Evolutionary conservation across 2,329 filamentous ascomycete species (phyloP).

Genomic region (Chaetomiaceae sp.): DNA sequence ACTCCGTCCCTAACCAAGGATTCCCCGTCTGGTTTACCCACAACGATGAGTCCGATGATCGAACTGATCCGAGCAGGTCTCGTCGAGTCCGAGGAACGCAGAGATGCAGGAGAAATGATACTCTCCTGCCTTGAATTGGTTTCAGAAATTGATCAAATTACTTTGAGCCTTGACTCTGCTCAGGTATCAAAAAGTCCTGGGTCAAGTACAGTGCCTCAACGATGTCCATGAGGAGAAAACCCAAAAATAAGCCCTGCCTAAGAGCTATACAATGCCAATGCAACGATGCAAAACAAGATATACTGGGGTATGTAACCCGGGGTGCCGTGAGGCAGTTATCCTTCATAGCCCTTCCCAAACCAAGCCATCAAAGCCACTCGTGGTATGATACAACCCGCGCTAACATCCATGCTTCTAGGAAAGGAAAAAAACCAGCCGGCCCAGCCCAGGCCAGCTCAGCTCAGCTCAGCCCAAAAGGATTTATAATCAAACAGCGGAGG

Average conservation of each 20-base stretch:
- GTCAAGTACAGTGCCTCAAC: background rate
- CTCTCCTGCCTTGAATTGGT: no score
- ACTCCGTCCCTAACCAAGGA: no score
- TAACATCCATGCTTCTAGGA: background rate
- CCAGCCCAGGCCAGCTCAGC: no score
- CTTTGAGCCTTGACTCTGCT: no score
- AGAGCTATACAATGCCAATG: background rate
- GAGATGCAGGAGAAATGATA: no score
- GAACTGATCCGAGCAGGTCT: no score
- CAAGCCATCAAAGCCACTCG: background rate
- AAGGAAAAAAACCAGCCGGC: background rate
- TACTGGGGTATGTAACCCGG: background rate
- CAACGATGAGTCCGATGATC: no score
- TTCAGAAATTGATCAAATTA: no score
- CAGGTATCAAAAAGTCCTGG: no score
- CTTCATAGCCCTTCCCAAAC: background rate
- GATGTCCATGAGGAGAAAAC: background rate
- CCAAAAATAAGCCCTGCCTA: background rate
- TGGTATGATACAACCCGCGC: slow-evolving; percentile 2
- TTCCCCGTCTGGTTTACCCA: no score
- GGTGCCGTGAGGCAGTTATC: background rate
- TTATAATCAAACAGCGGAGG: background rate
- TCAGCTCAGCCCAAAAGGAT: no score
- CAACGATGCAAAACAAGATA: background rate
- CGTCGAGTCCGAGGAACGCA: no score